These are phyloP conservation scores for Chiua virens DNA, from an alignment of 768 basidiomycete species.

Conservation along the genomic window DNA sequence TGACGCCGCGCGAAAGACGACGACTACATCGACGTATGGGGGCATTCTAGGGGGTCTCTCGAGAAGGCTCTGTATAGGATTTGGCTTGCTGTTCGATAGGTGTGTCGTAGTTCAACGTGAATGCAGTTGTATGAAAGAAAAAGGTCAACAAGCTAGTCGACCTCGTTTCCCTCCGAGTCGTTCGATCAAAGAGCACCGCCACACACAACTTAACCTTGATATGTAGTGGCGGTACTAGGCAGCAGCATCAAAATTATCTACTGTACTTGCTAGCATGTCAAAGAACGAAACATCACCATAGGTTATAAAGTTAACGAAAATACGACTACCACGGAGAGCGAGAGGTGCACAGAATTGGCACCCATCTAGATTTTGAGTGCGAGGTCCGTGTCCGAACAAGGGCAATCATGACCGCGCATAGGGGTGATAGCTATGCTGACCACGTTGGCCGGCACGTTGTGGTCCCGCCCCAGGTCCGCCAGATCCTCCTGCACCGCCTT, in stretches of 20 bases:
- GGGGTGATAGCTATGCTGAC: conserved; percentile 82
- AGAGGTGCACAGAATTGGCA: not conserved
- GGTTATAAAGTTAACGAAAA: too few relatives aligned
- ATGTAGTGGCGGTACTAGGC: too few relatives aligned
- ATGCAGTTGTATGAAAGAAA: conserved; percentile 3
- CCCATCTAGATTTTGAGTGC: conserved; percentile 13
- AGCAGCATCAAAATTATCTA: too few relatives aligned
- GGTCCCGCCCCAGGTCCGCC: conserved; percentile 65
- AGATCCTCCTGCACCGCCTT: conserved; percentile 48
- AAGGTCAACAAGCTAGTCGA: not conserved
- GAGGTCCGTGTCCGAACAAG: not conserved
- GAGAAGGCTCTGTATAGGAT: too few relatives aligned
- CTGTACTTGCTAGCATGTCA: too few relatives aligned
- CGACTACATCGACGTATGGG: conserved; percentile 69
- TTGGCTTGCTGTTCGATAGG: not conserved
- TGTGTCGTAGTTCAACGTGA: not conserved
- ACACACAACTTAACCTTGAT: not conserved
- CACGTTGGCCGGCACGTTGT: conserved; percentile 66
- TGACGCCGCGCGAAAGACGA: conserved; percentile 62
- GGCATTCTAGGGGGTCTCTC: conserved; percentile 30
- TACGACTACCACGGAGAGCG: conserved; percentile 1
- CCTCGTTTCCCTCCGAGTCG: not conserved
- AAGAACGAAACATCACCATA: too few relatives aligned
- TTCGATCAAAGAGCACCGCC: not conserved
- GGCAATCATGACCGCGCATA: conserved; percentile 60